Percentiles rank a stretch among this genome's conserved stretches.
These are phyloP conservation scores for Tricholoma furcatifolium DNA, from an alignment of 768 basidiomycete species.

Conservation along the genomic window DNA sequence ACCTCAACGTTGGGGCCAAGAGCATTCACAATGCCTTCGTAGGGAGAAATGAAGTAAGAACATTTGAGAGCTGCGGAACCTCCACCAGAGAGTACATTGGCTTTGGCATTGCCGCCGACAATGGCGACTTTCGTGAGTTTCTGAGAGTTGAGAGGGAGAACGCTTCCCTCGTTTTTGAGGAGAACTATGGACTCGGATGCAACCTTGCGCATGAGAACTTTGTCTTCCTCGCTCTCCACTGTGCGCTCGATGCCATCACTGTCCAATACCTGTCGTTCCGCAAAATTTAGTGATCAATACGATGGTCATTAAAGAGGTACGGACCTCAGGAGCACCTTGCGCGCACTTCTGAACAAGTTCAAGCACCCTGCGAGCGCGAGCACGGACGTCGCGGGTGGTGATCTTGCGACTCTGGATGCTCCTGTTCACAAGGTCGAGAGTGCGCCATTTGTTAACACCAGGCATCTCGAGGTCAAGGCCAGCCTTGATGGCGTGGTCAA, in stretches of 20 bases:
- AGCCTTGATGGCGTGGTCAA: constrained; percentile 66
- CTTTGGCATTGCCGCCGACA: constrained; percentile 72
- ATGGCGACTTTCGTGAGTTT: constrained; percentile 69
- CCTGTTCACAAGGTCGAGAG: constrained; percentile 63
- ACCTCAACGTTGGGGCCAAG: constrained; percentile 52
- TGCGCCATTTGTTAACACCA: constrained; percentile 73
- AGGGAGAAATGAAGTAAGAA: constrained; percentile 75
- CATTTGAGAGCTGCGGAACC: constrained; percentile 74
- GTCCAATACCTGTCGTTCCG: constrained; percentile 51
- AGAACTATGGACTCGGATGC: constrained; percentile 73
- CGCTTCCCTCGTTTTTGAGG: constrained; percentile 60
- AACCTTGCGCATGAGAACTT: constrained; percentile 60
- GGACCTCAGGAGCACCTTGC: constrained; percentile 61
- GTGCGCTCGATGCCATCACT: constrained; percentile 70
- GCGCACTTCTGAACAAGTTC: constrained; percentile 72
- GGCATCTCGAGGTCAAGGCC: constrained; percentile 84
- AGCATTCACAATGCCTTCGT: constrained; percentile 68
- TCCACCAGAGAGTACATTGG: constrained; percentile 61
- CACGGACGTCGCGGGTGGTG: constrained; percentile 60
- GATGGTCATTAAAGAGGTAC: background rate
- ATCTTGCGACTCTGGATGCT: constrained; percentile 63
- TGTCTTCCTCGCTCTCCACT: constrained; percentile 60
- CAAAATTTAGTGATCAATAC: background rate
- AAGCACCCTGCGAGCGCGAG: constrained; percentile 64
- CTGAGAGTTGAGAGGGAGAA: constrained; percentile 52